These are phyloP conservation scores for Chaetomium cochliodes DNA, from an alignment of 495 filamentous ascomycete species.

Conservation along the genomic window DNA sequence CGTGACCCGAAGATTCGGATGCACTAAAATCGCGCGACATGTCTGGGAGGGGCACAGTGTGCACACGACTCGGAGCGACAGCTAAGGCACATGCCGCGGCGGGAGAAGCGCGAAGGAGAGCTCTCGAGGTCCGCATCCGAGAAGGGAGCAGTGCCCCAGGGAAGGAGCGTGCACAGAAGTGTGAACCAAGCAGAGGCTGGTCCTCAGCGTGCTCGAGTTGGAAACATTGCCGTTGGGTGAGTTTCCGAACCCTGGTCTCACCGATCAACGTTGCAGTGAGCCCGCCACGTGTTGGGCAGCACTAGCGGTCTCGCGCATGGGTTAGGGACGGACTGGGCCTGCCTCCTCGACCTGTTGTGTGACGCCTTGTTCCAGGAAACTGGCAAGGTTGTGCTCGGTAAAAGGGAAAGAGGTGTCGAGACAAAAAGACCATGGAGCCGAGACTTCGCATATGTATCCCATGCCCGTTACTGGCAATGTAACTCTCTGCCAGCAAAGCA, in stretches of 20 bases:
- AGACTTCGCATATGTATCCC: not conserved
- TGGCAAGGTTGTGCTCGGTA: not conserved
- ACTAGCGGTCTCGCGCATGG: slow-evolving; percentile 10
- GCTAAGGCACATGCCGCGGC: not conserved
- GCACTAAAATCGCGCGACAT: slow-evolving; percentile 17
- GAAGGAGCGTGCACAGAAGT: not conserved
- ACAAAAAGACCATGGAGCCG: not conserved
- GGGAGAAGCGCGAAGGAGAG: not conserved
- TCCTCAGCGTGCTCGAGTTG: not conserved
- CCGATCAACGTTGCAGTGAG: slow-evolving; percentile 19
- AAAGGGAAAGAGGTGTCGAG: not conserved
- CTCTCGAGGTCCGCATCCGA: not conserved
- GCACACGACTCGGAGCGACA: not conserved
- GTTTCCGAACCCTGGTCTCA: not conserved
- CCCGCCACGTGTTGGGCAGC: slow-evolving; percentile 16
- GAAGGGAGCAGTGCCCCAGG: not conserved
- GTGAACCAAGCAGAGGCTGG: not conserved
- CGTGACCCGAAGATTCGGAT: slow-evolving; percentile 14
- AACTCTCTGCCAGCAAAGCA: not conserved
- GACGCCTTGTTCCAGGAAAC: not conserved
- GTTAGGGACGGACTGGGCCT: not conserved
- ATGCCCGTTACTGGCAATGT: not conserved
- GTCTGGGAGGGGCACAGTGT: slow-evolving; percentile 17
- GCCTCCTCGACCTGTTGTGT: not conserved
- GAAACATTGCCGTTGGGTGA: slow-evolving; percentile 1